Evolutionary conservation across 768 basidiomycete species (phyloP), one percentile per base, ranked within the genome.

Genomic region (Rubroboletus pulcherrimus): DNA sequence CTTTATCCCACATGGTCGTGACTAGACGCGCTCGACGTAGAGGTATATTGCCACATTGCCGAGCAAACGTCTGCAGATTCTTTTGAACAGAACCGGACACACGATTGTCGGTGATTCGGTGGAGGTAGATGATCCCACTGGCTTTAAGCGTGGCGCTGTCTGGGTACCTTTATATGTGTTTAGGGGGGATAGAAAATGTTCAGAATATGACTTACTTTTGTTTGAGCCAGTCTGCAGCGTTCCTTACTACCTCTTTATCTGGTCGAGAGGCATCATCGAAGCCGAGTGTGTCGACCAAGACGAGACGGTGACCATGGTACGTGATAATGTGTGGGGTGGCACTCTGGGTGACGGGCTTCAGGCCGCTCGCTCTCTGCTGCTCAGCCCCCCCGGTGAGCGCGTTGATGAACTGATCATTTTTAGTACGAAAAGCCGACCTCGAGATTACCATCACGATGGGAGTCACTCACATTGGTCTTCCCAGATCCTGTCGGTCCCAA

Each of bases 1-100:
- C 65, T 0, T 7, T 21, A 39, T 66, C 65, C 76, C 74, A 75
- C 69, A 73, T 74, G 0, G 71, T 76, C 2, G 75, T 76, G n/a
- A 70, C 62, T 17, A 77, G 24, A 24, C 24, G 24, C 24, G 24
- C 24, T 24, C 24, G 24, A 4, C 4, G 24, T 24, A 24, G 4
- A 7, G 66, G 61, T 3, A 57, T 30, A 9, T 61, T 34, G 4
- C 74, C 76, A 34, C 76, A 77, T 10, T 76, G 51, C 26, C 64
- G 61, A 24, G 60, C 53, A 56, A 76, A 74, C 57, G 72, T 52
- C 7, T n/a, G 24, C 2, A 24, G 24, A 24, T 24, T 24, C 4
- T 24, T 24, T 24, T 24, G 24, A 24, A 24, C 24, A 24, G 24
- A 24, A 24, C 24, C 24, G 4, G 4, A 24, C 24, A 24, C 24